Evolutionary conservation across 2,329 filamentous ascomycete genomes (phyloP), one percentile per base, ranked within the genome.

Genomic region (Pestalotiopsis sp.): DNA sequence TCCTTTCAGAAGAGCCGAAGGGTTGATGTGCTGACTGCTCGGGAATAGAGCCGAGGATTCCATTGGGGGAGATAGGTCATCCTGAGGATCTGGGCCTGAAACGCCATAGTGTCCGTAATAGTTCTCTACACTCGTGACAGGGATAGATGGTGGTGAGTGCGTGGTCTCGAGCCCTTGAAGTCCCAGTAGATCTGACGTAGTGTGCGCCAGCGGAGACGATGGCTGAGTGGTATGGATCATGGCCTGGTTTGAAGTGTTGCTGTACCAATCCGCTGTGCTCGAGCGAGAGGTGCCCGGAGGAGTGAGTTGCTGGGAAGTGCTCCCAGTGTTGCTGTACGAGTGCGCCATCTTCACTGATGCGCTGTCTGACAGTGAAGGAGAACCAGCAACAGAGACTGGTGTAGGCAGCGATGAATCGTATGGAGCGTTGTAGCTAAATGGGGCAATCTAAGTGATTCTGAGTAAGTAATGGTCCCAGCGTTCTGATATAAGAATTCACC

Each of bases 351-450:
- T 84, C 52, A 69, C 40, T 14, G 73, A 67, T 66, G 76, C 75
- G 64, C 78, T 78, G 66, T 85, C 82, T 65, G 81, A 78, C 57
- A 85, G 71, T 62, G 82, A 81, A 65, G 85, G 85, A 39, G 85
- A 87, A 35, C 78, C 81, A 66, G 80, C 78, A 61, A 79, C 78
- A 60, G 85, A 86, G n/a, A 82, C 81, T 30, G 86, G 85, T n/a
- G 85, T 86, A 62, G 85, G 76, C 66, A 87, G 77, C 58, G 78
- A 79, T 48, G 81, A 74, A 70, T 85, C 83, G 76, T 79, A 82
- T 69, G 73, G 72, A 14, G 80, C 73, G 61, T 79, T 78, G 65
- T 77, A 75, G 75, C 76, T 78, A 73, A 80, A 81, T 17, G 78
- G 77, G 55, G 79, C 76, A n/a, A 79, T 75, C 72, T 78, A 71